These are phyloP conservation scores for Podaxis mareebaensis DNA, from an alignment of 768 basidiomycete species.

Conservation along the genomic window DNA sequence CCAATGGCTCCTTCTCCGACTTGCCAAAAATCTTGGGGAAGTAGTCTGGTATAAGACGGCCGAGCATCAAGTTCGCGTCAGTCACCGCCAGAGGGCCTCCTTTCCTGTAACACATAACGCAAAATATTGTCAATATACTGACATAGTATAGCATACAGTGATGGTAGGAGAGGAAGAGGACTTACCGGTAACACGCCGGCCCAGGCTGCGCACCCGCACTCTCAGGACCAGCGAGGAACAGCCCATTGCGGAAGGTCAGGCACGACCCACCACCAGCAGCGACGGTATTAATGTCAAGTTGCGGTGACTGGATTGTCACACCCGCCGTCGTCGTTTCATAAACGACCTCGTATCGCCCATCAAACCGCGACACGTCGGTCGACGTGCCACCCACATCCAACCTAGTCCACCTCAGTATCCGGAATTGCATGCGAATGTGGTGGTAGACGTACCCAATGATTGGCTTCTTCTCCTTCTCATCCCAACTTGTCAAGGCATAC, in stretches of 20 bases:
- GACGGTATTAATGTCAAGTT: slow-evolving; percentile 94
- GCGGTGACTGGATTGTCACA: slow-evolving; percentile 88
- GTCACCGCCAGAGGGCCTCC: slow-evolving; percentile 91
- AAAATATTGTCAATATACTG: not conserved
- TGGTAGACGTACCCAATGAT: slow-evolving; percentile 72
- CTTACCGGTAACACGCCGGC: slow-evolving; percentile 85
- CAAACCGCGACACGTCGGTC: slow-evolving; percentile 93
- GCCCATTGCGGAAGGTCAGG: slow-evolving; percentile 83
- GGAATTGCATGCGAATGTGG: not conserved
- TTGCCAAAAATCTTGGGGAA: slow-evolving; percentile 97
- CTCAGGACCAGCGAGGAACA: slow-evolving; percentile 90
- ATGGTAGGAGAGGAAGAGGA: not conserved
- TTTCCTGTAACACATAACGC: slow-evolving; percentile 52
- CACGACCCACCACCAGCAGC: slow-evolving; percentile 95
- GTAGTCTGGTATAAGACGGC: slow-evolving; percentile 84
- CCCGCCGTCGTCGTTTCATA: slow-evolving; percentile 97
- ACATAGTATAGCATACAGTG: not conserved
- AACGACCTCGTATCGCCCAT: slow-evolving; percentile 88
- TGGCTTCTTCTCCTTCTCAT: slow-evolving; percentile 63
- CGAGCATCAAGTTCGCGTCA: slow-evolving; percentile 89
- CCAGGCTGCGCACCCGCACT: slow-evolving; percentile 95
- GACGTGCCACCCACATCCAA: slow-evolving; percentile 95
- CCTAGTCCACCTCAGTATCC: slow-evolving; percentile 35
- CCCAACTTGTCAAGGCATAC: slow-evolving; percentile 92
- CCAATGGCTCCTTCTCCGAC: slow-evolving; percentile 82